These are phyloP conservation scores for Curvularia verruculosa DNA, from an alignment of 2,329 filamentous ascomycete genomes.

Conservation along the genomic window DNA sequence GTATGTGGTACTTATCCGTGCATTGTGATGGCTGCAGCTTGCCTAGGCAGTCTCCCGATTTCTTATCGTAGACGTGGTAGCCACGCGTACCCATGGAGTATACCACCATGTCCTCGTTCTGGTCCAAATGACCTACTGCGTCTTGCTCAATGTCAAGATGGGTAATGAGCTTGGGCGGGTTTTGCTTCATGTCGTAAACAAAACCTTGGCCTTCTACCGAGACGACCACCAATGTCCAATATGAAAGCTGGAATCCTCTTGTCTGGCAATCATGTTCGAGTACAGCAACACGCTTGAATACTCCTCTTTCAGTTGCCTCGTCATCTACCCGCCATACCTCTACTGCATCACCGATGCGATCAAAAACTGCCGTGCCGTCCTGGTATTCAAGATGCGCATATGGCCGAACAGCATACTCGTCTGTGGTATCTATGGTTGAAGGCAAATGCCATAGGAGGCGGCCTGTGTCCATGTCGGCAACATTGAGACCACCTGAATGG, in stretches of 20 bases:
- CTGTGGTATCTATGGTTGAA: slow-evolving; percentile 7
- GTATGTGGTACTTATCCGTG: slow-evolving; percentile 8
- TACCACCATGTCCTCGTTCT: slow-evolving; percentile 12
- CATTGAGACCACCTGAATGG: slow-evolving; percentile 10
- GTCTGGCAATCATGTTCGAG: slow-evolving; percentile 11
- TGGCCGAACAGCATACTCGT: slow-evolving; percentile 4
- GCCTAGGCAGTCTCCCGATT: slow-evolving; percentile 7
- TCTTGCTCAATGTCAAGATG: slow-evolving; percentile 10
- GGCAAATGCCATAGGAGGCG: slow-evolving; percentile 6
- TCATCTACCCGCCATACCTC: slow-evolving; percentile 12
- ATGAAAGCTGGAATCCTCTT: slow-evolving; percentile 17
- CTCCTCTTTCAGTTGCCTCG: slow-evolving; percentile 6
- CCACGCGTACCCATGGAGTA: slow-evolving; percentile 13
- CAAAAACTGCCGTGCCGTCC: slow-evolving; percentile 13
- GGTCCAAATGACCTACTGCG: slow-evolving; percentile 14
- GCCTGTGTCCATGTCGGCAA: slow-evolving; percentile 11
- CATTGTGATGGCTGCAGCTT: slow-evolving; percentile 8
- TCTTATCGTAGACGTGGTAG: slow-evolving; percentile 14
- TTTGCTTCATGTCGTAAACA: slow-evolving; percentile 14
- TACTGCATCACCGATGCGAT: slow-evolving; percentile 7
- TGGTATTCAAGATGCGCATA: slow-evolving; percentile 16
- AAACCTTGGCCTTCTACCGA: slow-evolving; percentile 13
- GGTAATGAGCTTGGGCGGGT: slow-evolving; percentile 8
- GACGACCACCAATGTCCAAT: slow-evolving; percentile 11
- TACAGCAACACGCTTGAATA: slow-evolving; percentile 6